phyloP scores from a whole-genome alignment of 176 grass and related monocot species.

The Hordeum marinum region DNA sequence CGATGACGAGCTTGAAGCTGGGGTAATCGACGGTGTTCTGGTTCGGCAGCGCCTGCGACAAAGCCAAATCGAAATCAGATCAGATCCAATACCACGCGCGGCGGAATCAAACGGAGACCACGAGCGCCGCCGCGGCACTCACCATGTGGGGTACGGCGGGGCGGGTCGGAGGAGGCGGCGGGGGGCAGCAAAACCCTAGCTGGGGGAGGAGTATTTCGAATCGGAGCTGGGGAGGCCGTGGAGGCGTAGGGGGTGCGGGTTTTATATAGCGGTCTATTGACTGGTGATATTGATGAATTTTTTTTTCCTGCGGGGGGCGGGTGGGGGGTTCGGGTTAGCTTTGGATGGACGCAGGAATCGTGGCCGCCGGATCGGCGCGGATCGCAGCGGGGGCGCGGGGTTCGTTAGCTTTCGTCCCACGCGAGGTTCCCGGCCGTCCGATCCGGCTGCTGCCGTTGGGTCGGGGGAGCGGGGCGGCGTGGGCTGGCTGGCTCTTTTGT shows the following conservation, averaged over 20 bases:
- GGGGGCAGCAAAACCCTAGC: constrained; percentile 37
- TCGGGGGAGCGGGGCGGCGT: not conserved
- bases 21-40: constrained; percentile 83
- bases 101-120: not conserved
- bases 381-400: not conserved
- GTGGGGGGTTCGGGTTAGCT: constrained; percentile 36
- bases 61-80: not conserved
- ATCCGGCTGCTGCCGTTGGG: constrained; percentile 11
- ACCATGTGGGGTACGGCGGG: constrained; percentile 33
- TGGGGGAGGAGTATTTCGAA: constrained; percentile 19
- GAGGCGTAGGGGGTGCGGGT: constrained; percentile 15
- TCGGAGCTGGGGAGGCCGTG: constrained; percentile 18
- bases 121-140: not conserved
- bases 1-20: constrained; percentile 87
- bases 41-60: constrained; percentile 65
- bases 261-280: constrained; percentile 18
- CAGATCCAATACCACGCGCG: not conserved
- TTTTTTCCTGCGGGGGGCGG: not conserved
- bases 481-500: not conserved
- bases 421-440: constrained; percentile 42
- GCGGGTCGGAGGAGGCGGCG: not conserved
- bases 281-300: no score
- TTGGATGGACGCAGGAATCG: constrained; percentile 55
- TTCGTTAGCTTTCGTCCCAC: constrained; percentile 35
- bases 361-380: constrained; percentile 44